These are phyloP conservation scores for Teunomyces pallodes DNA, from an alignment of 805 yeast genomes.

Conservation along the genomic window DNA sequence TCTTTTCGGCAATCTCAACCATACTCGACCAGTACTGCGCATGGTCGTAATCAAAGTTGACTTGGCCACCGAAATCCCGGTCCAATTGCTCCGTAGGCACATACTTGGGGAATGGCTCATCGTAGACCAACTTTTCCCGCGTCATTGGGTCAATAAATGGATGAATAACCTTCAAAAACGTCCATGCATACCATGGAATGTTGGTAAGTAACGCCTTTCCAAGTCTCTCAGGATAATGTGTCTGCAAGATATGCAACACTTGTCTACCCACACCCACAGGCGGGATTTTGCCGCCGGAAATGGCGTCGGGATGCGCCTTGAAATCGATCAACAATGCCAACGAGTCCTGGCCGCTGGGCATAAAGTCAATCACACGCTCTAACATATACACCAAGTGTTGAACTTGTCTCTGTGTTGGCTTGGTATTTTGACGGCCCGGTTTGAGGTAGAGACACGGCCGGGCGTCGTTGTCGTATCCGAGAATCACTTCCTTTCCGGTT, in stretches of 20 bases:
- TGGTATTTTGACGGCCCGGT: conserved; percentile 55
- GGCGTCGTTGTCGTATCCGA: conserved; percentile 54
- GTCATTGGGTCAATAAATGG: conserved; percentile 97
- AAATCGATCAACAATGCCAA: conserved; percentile 56
- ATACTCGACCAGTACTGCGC: conserved; percentile 74
- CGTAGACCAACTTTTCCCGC: conserved; percentile 87
- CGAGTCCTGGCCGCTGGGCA: conserved; percentile 60
- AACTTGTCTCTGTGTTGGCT: conserved; percentile 50
- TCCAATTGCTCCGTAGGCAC: conserved; percentile 83
- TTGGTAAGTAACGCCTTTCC: conserved; percentile 91
- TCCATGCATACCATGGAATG: conserved; percentile 92
- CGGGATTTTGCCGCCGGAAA: conserved; percentile 43
- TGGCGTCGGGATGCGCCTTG: conserved; percentile 56
- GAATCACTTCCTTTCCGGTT: conserved; percentile 53
- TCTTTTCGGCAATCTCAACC: conserved; percentile 56
- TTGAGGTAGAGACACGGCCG: conserved; percentile 53
- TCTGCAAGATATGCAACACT: conserved; percentile 88
- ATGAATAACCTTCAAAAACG: conserved; percentile 83
- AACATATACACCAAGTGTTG: conserved; percentile 58
- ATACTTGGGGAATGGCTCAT: conserved; percentile 80
- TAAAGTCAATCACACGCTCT: conserved; percentile 49
- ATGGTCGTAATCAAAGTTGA: conserved; percentile 82
- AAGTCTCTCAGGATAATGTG: conserved; percentile 95
- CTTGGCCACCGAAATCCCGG: conserved; percentile 77
- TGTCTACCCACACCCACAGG: conserved; percentile 62